Percentiles rank a stretch among this genome's conserved stretches.
These are phyloP conservation scores for Lecanosticta acicola DNA, from an alignment of 2,329 filamentous ascomycete species.

Conservation along the genomic window DNA sequence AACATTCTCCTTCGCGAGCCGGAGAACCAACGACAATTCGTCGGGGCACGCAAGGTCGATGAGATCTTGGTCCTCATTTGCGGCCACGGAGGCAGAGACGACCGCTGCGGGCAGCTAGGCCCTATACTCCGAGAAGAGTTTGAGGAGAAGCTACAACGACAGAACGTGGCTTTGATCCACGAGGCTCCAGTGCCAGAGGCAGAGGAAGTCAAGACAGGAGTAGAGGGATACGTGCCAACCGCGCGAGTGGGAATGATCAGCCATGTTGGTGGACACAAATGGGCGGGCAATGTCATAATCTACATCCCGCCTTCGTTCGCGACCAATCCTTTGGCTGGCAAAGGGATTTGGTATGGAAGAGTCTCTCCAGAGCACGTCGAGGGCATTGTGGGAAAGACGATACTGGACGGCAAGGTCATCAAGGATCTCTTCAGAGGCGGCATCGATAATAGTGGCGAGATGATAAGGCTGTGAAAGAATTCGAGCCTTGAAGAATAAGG, in stretches of 20 bases:
- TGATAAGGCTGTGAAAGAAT: conserved; percentile 26
- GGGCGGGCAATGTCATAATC: conserved; percentile 76
- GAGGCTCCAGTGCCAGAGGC: conserved; percentile 37
- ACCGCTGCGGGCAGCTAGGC: conserved; percentile 74
- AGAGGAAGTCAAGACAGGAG: conserved; percentile 32
- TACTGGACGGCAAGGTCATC: conserved; percentile 62
- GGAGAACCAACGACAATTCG: conserved; percentile 43
- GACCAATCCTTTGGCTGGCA: conserved; percentile 57
- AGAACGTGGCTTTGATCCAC: conserved; percentile 46
- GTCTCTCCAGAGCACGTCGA: conserved; percentile 71
- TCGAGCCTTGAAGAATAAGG: too few relatives aligned
- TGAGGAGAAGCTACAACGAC: conserved; percentile 49
- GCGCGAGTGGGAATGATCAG: conserved; percentile 66
- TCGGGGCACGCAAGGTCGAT: conserved; percentile 55
- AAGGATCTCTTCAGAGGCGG: conserved; percentile 67
- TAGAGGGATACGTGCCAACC: conserved; percentile 29
- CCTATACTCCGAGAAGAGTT: conserved; percentile 70
- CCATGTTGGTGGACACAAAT: conserved; percentile 81
- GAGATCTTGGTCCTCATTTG: conserved; percentile 80
- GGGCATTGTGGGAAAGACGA: conserved; percentile 66
- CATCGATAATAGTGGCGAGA: conserved; percentile 40
- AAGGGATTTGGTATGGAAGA: conserved; percentile 76
- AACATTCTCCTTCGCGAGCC: conserved; percentile 43
- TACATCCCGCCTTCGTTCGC: conserved; percentile 59
- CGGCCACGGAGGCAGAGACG: conserved; percentile 76